Base-by-base conservation (phyloP, 2,329 filamentous ascomycete genomes). In the Venturia effusa region DNA sequence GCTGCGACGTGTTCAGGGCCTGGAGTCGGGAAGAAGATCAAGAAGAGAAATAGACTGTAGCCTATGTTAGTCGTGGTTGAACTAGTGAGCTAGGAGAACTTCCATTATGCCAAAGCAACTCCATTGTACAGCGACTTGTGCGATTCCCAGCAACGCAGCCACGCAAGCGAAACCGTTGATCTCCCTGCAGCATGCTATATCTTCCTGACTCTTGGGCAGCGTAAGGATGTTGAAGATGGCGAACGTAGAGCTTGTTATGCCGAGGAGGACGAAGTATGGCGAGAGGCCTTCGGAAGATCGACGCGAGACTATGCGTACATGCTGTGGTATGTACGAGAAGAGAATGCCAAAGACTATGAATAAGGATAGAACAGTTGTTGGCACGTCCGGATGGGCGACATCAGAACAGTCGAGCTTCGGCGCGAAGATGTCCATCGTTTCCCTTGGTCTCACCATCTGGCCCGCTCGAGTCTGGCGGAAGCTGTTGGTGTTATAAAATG, bases 241-340 rank as follows among this genome's bases (percentile, higher is more conserved):
- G 59, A 89, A 90, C 61, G 89, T 96, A 69, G 89, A 89, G 8
- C 91, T 95, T 1, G 93, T 93, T 32, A 89, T 90, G 66, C 94
- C 94, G n/a, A 99, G 85, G 1, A 97, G 84, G 67, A 99, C 87
- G 73, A 96, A 99, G 76, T 93, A 94, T 10, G 94, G 93, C 37
- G 92, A 97, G 67, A 99, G 92, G 67, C 94, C 94, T 74, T 96
- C 93, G 27, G 93, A 95, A 17, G 90, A 94, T 66, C 87, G 85
- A 64, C 92, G 85, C 48, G 84, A 81, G 69, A 96, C 90, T 76
- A 99, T 97, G 71, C 94, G 91, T 74, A 88, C 84, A 76, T 97
- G 93, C 74, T 99, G 94, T 0, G 94, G 94, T 2, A 97, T 83
- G 78, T 99, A 99, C 40, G 93, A 97, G 65, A 96, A 78, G 66